These are phyloP conservation scores for Graphilbum sp. DNA, from an alignment of 2,329 filamentous ascomycete genomes.

Conservation along the genomic window DNA sequence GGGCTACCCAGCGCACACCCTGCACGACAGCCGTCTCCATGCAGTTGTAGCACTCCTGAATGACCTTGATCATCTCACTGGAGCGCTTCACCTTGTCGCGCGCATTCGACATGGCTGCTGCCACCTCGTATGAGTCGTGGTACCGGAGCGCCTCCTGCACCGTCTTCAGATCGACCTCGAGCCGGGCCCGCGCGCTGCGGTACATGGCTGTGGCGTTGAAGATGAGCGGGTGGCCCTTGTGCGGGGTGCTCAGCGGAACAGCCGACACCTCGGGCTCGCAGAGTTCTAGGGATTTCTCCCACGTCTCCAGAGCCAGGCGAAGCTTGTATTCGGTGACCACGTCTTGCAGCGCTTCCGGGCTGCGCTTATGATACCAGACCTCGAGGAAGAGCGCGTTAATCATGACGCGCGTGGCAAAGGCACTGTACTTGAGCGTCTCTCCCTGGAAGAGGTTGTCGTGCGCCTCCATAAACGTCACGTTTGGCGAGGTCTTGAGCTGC, in stretches of 20 bases:
- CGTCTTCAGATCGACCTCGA: conserved; percentile 89
- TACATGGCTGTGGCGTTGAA: conserved; percentile 98
- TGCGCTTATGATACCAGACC: conserved; percentile 98
- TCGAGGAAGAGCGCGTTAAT: conserved; percentile 97
- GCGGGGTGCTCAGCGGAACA: conserved; percentile 80
- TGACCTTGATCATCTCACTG: conserved; percentile 95
- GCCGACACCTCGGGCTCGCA: conserved; percentile 83
- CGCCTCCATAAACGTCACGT: conserved; percentile 79
- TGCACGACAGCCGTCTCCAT: conserved; percentile 90
- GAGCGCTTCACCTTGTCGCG: conserved; percentile 89
- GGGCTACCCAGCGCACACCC: conserved; percentile 94
- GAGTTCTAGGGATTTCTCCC: conserved; percentile 88
- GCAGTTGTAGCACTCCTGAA: conserved; percentile 94
- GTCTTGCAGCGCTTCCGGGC: conserved; percentile 91
- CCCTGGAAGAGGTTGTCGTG: conserved; percentile 94
- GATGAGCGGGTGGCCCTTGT: conserved; percentile 88
- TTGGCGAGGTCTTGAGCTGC: conserved; percentile 50
- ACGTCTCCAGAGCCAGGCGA: conserved; percentile 87
- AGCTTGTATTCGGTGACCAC: conserved; percentile 98
- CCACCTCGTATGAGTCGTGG: conserved; percentile 93
- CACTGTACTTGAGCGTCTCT: conserved; percentile 78
- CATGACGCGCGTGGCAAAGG: conserved; percentile 93
- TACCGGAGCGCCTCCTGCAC: conserved; percentile 94
- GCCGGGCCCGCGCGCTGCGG: conserved; percentile 77
- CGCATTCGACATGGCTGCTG: conserved; percentile 87